These are phyloP conservation scores for Leucaena leucocephala DNA, from an alignment of 306 rosid genomes.

Conservation along the genomic window DNA sequence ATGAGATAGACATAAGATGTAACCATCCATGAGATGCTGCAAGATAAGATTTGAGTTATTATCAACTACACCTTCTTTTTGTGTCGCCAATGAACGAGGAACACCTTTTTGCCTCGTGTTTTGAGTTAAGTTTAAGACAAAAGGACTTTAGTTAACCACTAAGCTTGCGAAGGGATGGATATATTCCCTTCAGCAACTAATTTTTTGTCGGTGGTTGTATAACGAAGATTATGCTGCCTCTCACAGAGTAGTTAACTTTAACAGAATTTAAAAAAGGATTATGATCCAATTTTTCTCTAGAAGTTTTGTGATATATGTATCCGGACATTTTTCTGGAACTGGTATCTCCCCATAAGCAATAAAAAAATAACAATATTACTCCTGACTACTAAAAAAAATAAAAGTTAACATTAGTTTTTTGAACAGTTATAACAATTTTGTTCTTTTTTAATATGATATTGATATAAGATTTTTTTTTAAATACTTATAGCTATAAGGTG, in stretches of 20 bases:
- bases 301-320: too few relatives aligned
- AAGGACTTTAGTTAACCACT: background rate
- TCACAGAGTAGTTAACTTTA: background rate
- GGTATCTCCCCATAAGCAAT: too few relatives aligned
- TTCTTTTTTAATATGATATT: too few relatives aligned
- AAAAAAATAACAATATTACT: too few relatives aligned
- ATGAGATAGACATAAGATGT: background rate
- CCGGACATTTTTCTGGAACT: too few relatives aligned
- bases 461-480: too few relatives aligned
- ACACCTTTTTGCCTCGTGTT: background rate
- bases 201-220: background rate
- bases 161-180: background rate
- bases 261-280: too few relatives aligned
- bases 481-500: too few relatives aligned
- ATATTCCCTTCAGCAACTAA: background rate
- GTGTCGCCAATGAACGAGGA: background rate
- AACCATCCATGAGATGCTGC: background rate
- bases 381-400: too few relatives aligned
- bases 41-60: background rate
- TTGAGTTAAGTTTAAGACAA: background rate
- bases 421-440: too few relatives aligned
- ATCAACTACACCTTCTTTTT: background rate
- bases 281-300: too few relatives aligned
- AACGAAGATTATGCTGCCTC: background rate
- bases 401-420: too few relatives aligned